These are phyloP conservation scores for Sporobolomyces roseus DNA, from an alignment of 768 basidiomycete species.

Conservation along the genomic window DNA sequence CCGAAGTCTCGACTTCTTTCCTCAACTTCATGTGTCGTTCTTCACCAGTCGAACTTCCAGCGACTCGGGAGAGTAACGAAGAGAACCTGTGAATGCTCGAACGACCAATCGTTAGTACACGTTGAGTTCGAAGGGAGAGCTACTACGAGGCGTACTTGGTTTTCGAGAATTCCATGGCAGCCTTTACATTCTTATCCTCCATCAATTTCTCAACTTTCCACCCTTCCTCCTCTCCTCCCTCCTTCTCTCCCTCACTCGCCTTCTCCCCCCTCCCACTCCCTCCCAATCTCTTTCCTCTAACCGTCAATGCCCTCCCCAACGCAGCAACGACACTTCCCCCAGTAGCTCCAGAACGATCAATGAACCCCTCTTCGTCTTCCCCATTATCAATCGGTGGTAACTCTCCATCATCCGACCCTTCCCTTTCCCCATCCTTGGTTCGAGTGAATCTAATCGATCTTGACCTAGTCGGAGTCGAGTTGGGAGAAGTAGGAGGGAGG, in stretches of 20 bases:
- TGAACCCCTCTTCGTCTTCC: constrained; percentile 14
- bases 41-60: constrained; percentile 23
- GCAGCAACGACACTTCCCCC: constrained; percentile 28
- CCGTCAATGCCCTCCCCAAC: constrained; percentile 33
- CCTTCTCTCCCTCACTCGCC: background rate
- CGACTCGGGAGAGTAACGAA: constrained; percentile 25
- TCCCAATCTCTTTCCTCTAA: constrained; percentile 7
- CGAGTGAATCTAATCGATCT: background rate
- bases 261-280: background rate
- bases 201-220: constrained; percentile 20
- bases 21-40: constrained; percentile 8
- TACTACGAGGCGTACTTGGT: constrained; percentile 17
- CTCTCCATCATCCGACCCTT: constrained; percentile 12
- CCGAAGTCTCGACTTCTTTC: constrained; percentile 14
- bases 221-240: background rate
- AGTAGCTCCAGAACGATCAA: constrained; percentile 19
- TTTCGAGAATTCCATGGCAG: constrained; percentile 35
- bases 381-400: constrained; percentile 17
- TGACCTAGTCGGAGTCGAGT: background rate
- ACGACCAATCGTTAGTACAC: background rate
- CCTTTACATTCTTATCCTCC: constrained; percentile 28
- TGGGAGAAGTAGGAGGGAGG: background rate
- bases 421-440: background rate
- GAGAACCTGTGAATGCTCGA: constrained; percentile 18
- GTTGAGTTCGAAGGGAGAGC: background rate